Base-by-base conservation (phyloP, 116 monocot genomes). In the Papilionanthe hybrid region DNA sequence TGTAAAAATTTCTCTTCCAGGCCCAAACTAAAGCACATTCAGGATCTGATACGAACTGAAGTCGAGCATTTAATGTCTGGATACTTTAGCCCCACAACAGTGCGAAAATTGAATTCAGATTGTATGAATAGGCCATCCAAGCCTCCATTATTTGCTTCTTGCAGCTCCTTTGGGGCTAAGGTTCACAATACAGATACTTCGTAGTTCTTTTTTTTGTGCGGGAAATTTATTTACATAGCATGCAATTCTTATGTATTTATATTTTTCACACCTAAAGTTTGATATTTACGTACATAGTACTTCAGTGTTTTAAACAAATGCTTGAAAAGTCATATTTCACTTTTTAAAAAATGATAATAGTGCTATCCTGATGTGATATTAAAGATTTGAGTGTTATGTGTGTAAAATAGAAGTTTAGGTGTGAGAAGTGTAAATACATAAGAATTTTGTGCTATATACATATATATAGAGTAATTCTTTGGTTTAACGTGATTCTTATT, bases 91-190 rank as follows among this genome's bases (percentile, higher is more conserved):
- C 32, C 78, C 7, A 45, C 43, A 11, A 56, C 53, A 57, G 72
- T 84, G 37, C 77, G 37, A 55, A 44, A 86, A 27, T 49, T 58
- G 50, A 81, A 45, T 82, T 77, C 87, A 25, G 81, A 83, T 4
- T 37, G 75, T 56, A 56, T 75, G 30, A 71, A 76, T 76, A 25
- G 68, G 15, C 79, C 72, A 44, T 71, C 9, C 15, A 83, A 58
- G 44, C 93, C 89, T 22, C 78, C 87, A 19, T 72, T 96, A 15
- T 81, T 96, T 75, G 93, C 93, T 77, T 93, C 93, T 80, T 93
- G 93, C 86, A 96, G 92, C 78, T 44, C 83, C 29, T 96, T 96
- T 37, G 96, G 93, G 23, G 87, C 83, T 25, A 87, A 92, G 63
- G 63, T 63, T 60, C 63, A 23, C 63, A 63, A 63, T 23, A 1